These are phyloP conservation scores for Diaporthe caulivora DNA, from an alignment of 2,329 filamentous ascomycete genomes.

Conservation along the genomic window DNA sequence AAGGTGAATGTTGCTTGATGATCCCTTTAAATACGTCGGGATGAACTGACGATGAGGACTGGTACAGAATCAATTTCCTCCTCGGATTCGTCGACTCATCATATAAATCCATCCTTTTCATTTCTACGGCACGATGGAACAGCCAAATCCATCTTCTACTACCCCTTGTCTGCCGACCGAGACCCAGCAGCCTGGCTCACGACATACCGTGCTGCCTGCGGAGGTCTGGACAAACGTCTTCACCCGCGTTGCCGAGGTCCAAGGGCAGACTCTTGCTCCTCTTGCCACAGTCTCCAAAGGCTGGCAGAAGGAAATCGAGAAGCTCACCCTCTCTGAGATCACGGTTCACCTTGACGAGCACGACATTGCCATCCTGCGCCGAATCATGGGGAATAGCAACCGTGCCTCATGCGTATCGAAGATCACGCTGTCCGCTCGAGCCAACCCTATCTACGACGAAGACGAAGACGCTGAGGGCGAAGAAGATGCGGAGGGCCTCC, in stretches of 20 bases:
- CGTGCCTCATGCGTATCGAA: neutral
- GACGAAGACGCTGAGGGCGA: too few species aligned
- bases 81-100: too few species aligned
- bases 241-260: neutral
- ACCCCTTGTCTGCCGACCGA: too few species aligned
- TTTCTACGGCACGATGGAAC: too few species aligned
- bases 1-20: too few species aligned
- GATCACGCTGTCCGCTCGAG: neutral
- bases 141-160: neutral
- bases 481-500: too few species aligned
- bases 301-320: neutral
- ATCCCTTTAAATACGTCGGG: too few species aligned
- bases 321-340: neutral
- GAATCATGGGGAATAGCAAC: neutral
- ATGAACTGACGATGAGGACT: too few species aligned
- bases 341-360: neutral
- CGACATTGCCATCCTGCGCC: neutral
- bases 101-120: too few species aligned
- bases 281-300: neutral
- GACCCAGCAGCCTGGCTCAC: neutral
- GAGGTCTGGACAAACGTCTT: neutral
- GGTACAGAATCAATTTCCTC: too few species aligned
- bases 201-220: neutral
- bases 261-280: neutral
- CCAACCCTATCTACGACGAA: too few species aligned